phyloP scores from a whole-genome alignment of 768 basidiomycete species.

The Podaxis mareebaensis region DNA sequence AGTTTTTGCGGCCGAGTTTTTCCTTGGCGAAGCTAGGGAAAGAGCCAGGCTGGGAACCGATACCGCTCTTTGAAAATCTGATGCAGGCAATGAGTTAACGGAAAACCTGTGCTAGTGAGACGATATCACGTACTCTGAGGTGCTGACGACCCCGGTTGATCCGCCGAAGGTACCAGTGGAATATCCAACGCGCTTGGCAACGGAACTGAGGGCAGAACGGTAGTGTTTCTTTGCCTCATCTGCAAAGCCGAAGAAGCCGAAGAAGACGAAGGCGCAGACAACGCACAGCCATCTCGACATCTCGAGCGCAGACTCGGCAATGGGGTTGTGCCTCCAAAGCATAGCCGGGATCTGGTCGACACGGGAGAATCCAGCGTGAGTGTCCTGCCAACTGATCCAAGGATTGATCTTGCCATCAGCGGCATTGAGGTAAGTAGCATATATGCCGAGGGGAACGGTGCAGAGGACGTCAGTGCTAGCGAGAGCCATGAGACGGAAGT shows the following conservation, averaged over 20 bases:
- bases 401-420: conserved; percentile 31
- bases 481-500: conserved; percentile 59
- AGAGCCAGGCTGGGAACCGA: conserved; percentile 1
- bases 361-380: conserved; percentile 48
- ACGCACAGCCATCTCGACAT: conserved; percentile 49
- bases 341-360: conserved; percentile 42
- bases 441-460: conserved; percentile 46
- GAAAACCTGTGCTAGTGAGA: not conserved
- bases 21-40: not conserved
- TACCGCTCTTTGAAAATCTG: conserved; percentile 8
- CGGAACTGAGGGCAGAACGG: conserved; percentile 34
- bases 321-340: conserved; percentile 38
- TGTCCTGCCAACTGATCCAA: conserved; percentile 52
- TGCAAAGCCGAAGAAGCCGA: conserved; percentile 67
- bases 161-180: conserved; percentile 25
- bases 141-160: conserved; percentile 26
- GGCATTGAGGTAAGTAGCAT: conserved; percentile 37
- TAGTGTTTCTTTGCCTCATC: conserved; percentile 61
- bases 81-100: conserved; percentile 13
- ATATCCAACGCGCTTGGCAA: conserved; percentile 39
- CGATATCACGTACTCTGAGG: conserved; percentile 23
- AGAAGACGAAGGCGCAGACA: conserved; percentile 57
- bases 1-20: conserved; percentile 8
- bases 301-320: conserved; percentile 33
- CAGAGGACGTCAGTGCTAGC: conserved; percentile 46